Base-by-base conservation (phyloP, 345 rosid species). In the Rhodamnia argentea region DNA sequence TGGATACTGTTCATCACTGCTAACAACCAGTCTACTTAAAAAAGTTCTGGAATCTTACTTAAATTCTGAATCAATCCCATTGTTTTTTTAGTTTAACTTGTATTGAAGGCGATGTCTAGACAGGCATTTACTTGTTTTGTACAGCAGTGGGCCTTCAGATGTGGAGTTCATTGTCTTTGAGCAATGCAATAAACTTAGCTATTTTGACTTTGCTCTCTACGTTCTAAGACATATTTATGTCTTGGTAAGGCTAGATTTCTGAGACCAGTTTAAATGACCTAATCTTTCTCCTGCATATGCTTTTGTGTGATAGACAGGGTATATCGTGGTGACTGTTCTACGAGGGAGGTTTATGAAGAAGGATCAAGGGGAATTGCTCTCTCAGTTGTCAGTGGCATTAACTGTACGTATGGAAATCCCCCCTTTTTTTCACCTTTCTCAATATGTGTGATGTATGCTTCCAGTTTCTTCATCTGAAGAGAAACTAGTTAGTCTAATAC, bases 321-420 rank as follows among this genome's bases (percentile, higher is more conserved):
- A 88, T 97, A 92, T 92, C 94, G 94, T 50, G 98, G 99, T 86
- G 99, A 97, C 44, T 89, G 93, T 89, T 85, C 92, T 64, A 97
- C 99, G 37, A 94, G 92, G 90, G 92, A 93, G 86, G 94, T 97
- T 81, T 95, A 97, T 15, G 98, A 93, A 85, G 96, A 92, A 84
- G 99, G 96, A 85, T 92, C 94, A 32, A 94, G 90, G 91, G 98
- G 93, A 94, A 91, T 96, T 88, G 99, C 96, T 83, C 95, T 97
- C 87, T 95, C 96, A 51, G 99, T 95, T 88, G 96, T 97, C 88
- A 92, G 62, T 87, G 99, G 99, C 53, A 94, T 96, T 62, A 96
- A 97, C 88, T 94, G 98, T 97, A 91, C 93, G 98, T 90, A 85
- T 87, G 44, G 26, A 14, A 42, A 57, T 53, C 82, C 82, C 24